Conservation (phyloP, 495 filamentous ascomycete species). For the Trichocladium antarcticum region DNA sequence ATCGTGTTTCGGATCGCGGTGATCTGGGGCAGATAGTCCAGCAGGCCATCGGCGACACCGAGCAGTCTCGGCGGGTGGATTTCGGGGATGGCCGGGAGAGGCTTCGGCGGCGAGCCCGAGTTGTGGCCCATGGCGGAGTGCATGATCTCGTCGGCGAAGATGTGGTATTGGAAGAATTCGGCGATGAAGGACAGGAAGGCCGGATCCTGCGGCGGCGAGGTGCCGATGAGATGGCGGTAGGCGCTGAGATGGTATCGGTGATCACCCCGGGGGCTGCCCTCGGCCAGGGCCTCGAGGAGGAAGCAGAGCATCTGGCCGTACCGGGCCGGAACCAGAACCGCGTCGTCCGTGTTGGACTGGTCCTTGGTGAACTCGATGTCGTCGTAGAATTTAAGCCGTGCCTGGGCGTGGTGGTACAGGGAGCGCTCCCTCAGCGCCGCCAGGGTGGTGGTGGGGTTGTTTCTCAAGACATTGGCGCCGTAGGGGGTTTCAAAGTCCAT, state of each 20-base stretch:
- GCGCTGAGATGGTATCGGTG: slow-evolving; percentile 73
- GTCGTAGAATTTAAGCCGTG: slow-evolving; percentile 45
- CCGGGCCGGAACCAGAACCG: slow-evolving; percentile 53
- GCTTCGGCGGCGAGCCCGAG: slow-evolving; percentile 43
- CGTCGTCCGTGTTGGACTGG: slow-evolving; percentile 32
- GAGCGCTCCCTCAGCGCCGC: slow-evolving; percentile 37
- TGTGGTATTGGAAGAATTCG: slow-evolving; percentile 90
- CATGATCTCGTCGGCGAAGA: slow-evolving; percentile 71
- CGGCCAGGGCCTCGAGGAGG: slow-evolving; percentile 67
- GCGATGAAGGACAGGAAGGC: slow-evolving; percentile 70
- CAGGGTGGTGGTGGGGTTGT: slow-evolving; percentile 33
- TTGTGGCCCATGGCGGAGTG: slow-evolving; percentile 47
- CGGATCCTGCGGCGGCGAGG: slow-evolving; percentile 47
- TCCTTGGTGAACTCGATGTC: slow-evolving; percentile 33
- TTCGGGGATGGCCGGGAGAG: slow-evolving; percentile 56
- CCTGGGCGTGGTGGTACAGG: slow-evolving; percentile 49
- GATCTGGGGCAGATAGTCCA: slow-evolving; percentile 70
- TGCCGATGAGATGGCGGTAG: slow-evolving; percentile 57
- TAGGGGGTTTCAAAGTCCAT: slow-evolving; percentile 48
- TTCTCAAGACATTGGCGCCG: slow-evolving; percentile 35
- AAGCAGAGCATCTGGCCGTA: slow-evolving; percentile 65
- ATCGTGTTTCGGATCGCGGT: slow-evolving; percentile 69
- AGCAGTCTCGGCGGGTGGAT: slow-evolving; percentile 67
- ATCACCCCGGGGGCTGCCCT: slow-evolving; percentile 64
- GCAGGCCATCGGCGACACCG: slow-evolving; percentile 79